Evolutionary conservation across 2,329 filamentous ascomycete species (phyloP).

Genomic region (Xylariaceae sp.): DNA sequence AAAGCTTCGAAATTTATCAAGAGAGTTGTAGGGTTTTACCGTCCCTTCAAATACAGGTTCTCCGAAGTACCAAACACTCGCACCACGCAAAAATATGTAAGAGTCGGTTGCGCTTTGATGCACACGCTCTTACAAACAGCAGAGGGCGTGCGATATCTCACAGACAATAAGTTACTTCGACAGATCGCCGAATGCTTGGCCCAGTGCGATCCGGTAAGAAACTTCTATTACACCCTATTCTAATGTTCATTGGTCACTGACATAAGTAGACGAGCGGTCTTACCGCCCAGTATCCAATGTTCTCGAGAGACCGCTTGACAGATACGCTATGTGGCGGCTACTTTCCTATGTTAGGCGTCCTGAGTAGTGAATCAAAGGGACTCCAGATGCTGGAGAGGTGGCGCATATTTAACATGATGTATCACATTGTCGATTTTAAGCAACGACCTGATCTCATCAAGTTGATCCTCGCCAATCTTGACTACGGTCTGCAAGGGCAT

Average conservation of each 20-base stretch:
- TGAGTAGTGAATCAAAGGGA: slow-evolving; percentile 83
- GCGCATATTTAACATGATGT: slow-evolving; percentile 99
- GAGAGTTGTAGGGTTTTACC: slow-evolving; percentile 89
- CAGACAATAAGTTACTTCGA: slow-evolving; percentile 89
- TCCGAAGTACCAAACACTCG: slow-evolving; percentile 89
- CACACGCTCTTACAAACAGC: slow-evolving; percentile 83
- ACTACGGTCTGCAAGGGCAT: slow-evolving; percentile 88
- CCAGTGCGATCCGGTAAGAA: slow-evolving; percentile 85
- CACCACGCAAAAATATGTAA: slow-evolving; percentile 91
- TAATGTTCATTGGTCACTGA: slow-evolving; percentile 24
- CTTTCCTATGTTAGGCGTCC: slow-evolving; percentile 86
- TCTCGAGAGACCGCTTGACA: slow-evolving; percentile 81
- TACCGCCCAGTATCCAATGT: slow-evolving; percentile 85
- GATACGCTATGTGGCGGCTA: slow-evolving; percentile 93
- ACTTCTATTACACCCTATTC: slow-evolving; percentile 1
- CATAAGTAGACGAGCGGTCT: slow-evolving; percentile 65
- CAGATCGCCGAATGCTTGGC: slow-evolving; percentile 96
- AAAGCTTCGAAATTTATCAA: slow-evolving; percentile 97
- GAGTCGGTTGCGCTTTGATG: slow-evolving; percentile 86
- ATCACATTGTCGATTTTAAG: slow-evolving; percentile 92
- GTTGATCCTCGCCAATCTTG: slow-evolving; percentile 85
- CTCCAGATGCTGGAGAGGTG: slow-evolving; percentile 91
- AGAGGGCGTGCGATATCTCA: slow-evolving; percentile 83
- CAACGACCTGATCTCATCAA: slow-evolving; percentile 92
- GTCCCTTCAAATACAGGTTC: slow-evolving; percentile 96